Base-by-base conservation (phyloP, 768 basidiomycete species). In the Rubroboletus satanas region DNA sequence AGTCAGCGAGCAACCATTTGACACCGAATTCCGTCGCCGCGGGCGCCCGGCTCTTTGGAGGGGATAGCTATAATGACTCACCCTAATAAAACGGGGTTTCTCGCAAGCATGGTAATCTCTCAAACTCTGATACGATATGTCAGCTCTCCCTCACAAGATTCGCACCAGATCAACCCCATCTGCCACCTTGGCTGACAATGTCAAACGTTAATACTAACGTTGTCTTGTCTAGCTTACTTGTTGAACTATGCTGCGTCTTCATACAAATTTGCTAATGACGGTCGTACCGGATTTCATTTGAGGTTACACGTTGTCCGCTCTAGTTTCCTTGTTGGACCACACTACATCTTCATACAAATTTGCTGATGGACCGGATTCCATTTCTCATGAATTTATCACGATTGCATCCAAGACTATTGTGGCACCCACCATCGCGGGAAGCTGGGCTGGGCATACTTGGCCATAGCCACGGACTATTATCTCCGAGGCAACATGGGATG, bases 161-260 rank as follows among this genome's bases (percentile, higher is more conserved):
- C 45, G 33, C 10, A 18, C 43, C 28, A 1, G 26, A 44, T 39
- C 37, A 49, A 12, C 37, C 18, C 49, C 18, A 7, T 5, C 26
- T 26, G 26, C 39, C 18, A 11, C 38, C 38, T 35, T 47, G 35
- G 45, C 45, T 33, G 31, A 57, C 23, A 50, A 44, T 38, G 50
- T 54, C 50, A 56, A 66, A 59, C 45, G 28, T 47, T 33, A 51
- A 54, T 33, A 57, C 52, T 45, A 51, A 41, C 17, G 12, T 45
- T 14, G 51, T 9, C 39, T 26, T 49, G 39, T 58, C 36, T n/a
- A 54, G 10, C 26, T 26, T 29, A 31, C 35, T 56, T 56, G 38
- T 52, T 54, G 48, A 37, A 18, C 41, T 17, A 7, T 18, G 1
- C 3, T 33, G 36, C 28, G 11, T 31, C 21, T 26, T 44, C 14